Evolutionary conservation across 2,329 filamentous ascomycete species (phyloP).

Genomic region (Cladosporium cucumerinum): DNA sequence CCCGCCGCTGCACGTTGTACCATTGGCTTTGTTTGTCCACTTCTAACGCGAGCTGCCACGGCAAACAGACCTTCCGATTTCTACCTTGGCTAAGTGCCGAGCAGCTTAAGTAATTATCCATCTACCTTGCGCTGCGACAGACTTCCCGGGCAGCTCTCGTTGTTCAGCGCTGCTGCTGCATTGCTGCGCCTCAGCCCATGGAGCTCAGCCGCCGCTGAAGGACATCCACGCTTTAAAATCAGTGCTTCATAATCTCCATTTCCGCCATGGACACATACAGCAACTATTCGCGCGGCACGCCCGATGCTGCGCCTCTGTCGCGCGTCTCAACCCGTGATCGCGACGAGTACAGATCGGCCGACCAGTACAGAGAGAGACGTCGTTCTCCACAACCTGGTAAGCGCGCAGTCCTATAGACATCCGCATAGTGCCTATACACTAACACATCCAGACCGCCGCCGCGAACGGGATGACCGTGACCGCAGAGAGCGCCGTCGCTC

Average conservation of each 20-base stretch:
- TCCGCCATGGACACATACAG: slow-evolving; percentile 21
- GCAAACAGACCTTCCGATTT: slow-evolving; percentile 25
- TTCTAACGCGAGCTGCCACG: slow-evolving; percentile 27
- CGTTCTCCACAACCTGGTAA: slow-evolving; percentile 28
- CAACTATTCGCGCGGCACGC: slow-evolving; percentile 15
- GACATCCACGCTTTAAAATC: slow-evolving; percentile 18
- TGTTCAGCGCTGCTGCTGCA: slow-evolving; percentile 4
- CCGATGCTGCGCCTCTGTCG: slow-evolving; percentile 21
- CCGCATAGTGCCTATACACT: not conserved
- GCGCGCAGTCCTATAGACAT: not conserved
- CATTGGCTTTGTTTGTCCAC: slow-evolving; percentile 21
- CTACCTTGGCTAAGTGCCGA: slow-evolving; percentile 16
- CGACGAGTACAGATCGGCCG: slow-evolving; percentile 28
- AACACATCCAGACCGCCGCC: slow-evolving; percentile 29
- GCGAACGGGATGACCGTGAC: slow-evolving; percentile 29
- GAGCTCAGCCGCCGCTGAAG: slow-evolving; percentile 3
- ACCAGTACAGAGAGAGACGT: slow-evolving; percentile 29
- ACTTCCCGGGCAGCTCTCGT: slow-evolving; percentile 1
- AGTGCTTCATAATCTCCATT: slow-evolving; percentile 2
- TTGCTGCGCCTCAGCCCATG: slow-evolving; percentile 19
- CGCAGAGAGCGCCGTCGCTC: slow-evolving; percentile 61
- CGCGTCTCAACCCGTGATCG: slow-evolving; percentile 19
- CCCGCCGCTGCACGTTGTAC: not conserved
- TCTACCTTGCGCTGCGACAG: slow-evolving; percentile 8
- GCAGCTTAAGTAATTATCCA: not conserved